phyloP scores from a whole-genome alignment of 805 yeast genomes.

The Spathaspora girioi region DNA sequence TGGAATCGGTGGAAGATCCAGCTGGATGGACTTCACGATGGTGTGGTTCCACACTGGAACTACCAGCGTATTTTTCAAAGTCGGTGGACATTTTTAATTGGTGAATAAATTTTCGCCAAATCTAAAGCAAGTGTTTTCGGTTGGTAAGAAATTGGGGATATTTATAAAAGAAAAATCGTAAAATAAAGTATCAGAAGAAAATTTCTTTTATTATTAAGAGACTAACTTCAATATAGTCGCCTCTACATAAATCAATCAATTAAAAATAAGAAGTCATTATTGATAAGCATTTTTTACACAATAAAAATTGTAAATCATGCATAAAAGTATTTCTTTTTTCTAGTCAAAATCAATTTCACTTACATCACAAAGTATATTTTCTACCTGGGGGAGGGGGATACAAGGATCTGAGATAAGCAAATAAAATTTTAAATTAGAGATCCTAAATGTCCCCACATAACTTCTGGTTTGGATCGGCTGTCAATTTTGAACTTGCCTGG shows the following conservation, averaged over 20 bases:
- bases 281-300: background rate
- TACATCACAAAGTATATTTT: background rate
- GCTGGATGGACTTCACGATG: conserved; percentile 3
- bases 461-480: background rate
- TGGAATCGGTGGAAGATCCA: conserved; percentile 1
- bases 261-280: background rate
- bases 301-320: background rate
- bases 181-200: background rate
- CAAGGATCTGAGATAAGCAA: background rate
- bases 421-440: background rate
- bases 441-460: background rate
- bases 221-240: background rate
- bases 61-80: conserved; percentile 4
- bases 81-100: background rate
- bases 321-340: background rate
- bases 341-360: background rate
- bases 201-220: background rate
- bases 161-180: background rate
- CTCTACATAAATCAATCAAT: background rate
- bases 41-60: background rate
- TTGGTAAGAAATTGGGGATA: background rate
- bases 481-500: background rate
- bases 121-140: background rate
- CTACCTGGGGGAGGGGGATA: background rate
- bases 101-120: background rate